Base-by-base conservation (phyloP, 805 yeast species). In the Candida incommunis region DNA sequence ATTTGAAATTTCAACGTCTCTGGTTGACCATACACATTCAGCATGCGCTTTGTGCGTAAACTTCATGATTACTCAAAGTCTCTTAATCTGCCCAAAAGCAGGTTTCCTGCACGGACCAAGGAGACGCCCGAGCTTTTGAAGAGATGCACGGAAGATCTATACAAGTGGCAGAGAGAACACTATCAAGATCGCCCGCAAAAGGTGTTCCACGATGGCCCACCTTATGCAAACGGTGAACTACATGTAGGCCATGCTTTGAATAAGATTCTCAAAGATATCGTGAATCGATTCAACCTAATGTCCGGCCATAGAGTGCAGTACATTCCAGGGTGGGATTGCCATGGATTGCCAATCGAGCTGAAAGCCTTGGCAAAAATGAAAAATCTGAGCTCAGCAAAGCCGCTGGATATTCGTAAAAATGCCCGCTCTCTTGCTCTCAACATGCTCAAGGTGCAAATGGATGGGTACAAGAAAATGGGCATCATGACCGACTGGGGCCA, bases 321-420 rank as follows among this genome's bases (percentile, higher is more conserved):
- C 56, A 70, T 71, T 37, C 96, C 97, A 0, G 99, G 99, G 0
- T 92, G 98, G 97, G 99, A 92, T 60, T 92, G 98, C 58, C 99
- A 92, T 65, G 99, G 99, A 0, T 67, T 92, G 31, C 99, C 99
- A 1, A 92, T 92, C 50, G 99, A 92, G 61, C 68, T 85, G 58
- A 88, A 87, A 54, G 94, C 94, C 0, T 61, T 85, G 21, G 72
- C 64, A 48, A 45, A 51, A 42, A 60, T 58, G 50, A 65, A 65
- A 51, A 43, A 52, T 42, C 41, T 58, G 37, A 56, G 56, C 9
- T 42, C 51, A 16, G 59, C 55, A 31, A 58, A 70, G 0, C 56
- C 66, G 1, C 61, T 64, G 2, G 80, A 80, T 44, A 71, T 82
- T 13, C 70, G 96, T 40, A 57, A 65, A n/a, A 62, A 74, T 16